Conservation (phyloP, 352 stramenopile genomes). For the Aphanomyces euteiches region DNA sequence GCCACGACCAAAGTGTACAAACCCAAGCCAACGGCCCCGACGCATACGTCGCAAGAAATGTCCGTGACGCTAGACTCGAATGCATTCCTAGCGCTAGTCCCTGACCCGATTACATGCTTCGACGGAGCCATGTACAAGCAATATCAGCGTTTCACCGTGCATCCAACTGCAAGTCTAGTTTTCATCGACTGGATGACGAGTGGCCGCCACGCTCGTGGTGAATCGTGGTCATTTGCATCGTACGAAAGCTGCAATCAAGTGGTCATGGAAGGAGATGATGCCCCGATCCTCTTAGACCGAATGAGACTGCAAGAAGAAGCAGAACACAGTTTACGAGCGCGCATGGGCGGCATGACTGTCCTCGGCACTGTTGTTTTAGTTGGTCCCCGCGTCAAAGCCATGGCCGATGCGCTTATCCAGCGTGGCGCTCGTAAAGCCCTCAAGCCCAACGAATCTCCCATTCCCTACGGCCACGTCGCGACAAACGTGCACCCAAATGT, state of each 20-base stretch:
- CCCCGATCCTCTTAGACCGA: conserved; percentile 60
- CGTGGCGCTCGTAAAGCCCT: conserved; percentile 70
- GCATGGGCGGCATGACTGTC: conserved; percentile 74
- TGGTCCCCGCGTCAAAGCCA: conserved; percentile 49
- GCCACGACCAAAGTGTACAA: conserved; percentile 88
- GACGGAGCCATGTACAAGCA: conserved; percentile 64
- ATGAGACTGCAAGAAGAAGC: conserved; percentile 71
- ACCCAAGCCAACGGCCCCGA: conserved; percentile 35
- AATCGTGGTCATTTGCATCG: conserved; percentile 17
- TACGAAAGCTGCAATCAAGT: conserved; percentile 27
- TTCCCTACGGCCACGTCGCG: conserved; percentile 60
- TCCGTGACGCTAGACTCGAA: conserved; percentile 43
- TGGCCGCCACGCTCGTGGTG: conserved; percentile 37
- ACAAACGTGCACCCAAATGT: conserved; percentile 44
- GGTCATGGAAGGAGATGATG: conserved; percentile 53
- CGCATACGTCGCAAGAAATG: conserved; percentile 52
- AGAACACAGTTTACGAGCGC: conserved; percentile 52
- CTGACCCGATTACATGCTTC: conserved; percentile 80
- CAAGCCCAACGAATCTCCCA: conserved; percentile 64
- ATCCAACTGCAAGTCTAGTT: conserved; percentile 52
- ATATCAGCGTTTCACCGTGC: conserved; percentile 56
- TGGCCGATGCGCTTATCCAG: conserved; percentile 54
- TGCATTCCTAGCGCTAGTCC: conserved; percentile 69
- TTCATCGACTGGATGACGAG: conserved; percentile 84
- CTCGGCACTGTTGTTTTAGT: conserved; percentile 66